Evolutionary conservation across 2,329 filamentous ascomycete genomes (phyloP).

Genomic region (Fusarium decemcellulare): DNA sequence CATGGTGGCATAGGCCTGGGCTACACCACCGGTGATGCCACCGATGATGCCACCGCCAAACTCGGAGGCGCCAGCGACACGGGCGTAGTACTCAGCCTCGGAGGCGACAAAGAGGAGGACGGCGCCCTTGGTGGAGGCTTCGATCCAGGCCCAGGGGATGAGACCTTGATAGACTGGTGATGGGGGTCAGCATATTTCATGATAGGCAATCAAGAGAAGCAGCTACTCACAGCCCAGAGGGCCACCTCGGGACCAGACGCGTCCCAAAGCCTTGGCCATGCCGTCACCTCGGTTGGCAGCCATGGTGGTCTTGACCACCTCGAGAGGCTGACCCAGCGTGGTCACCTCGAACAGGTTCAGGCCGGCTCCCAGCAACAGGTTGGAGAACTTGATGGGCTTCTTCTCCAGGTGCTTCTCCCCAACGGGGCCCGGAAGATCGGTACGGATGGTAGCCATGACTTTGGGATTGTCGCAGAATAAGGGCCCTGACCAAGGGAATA

Average conservation of each 20-base stretch:
- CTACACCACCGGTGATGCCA: conserved; percentile 94
- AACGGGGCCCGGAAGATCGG: conserved; percentile 67
- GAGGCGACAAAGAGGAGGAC: conserved; percentile 99
- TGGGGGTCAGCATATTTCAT: not conserved
- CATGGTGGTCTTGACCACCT: conserved; percentile 99
- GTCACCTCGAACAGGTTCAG: conserved; percentile 95
- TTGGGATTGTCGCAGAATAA: conserved; percentile 62
- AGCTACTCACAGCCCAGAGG: conserved; percentile 87
- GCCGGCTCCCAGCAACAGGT: conserved; percentile 92
- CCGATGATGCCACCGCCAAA: conserved; percentile 92
- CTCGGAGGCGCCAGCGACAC: conserved; percentile 84
- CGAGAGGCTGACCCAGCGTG: conserved; percentile 82
- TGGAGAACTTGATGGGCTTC: conserved; percentile 99
- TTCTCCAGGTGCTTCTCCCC: conserved; percentile 81
- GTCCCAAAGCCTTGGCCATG: conserved; percentile 84
- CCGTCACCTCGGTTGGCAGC: conserved; percentile 94
- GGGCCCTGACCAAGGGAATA: conserved; percentile 99
- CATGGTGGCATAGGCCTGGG: conserved; percentile 99
- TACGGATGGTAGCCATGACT: conserved; percentile 74
- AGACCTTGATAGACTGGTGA: conserved; percentile 96
- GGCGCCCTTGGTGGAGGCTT: conserved; percentile 99
- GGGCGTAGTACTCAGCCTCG: conserved; percentile 96
- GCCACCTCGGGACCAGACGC: conserved; percentile 96
- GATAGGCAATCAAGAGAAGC: not conserved
- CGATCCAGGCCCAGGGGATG: conserved; percentile 99